A percentile compares a stretch with the other conserved stretches of the same genome.
phyloP scores from a whole-genome alignment of 2,329 filamentous ascomycete species.

The Chaetomium sp. region DNA sequence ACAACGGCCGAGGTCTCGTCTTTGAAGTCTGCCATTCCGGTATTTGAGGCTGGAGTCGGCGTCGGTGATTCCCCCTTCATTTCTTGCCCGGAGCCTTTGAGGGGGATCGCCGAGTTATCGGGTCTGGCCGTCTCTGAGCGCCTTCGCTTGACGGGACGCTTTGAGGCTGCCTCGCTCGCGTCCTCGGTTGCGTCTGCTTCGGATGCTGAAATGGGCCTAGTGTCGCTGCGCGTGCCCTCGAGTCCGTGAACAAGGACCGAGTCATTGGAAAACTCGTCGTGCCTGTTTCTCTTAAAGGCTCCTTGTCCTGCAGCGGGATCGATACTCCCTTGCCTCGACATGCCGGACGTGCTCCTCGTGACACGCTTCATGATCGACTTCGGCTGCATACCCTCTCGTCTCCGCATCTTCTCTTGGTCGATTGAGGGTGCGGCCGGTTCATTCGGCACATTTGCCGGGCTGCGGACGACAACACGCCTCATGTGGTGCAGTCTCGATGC shows the following conservation, averaged over 20 bases:
- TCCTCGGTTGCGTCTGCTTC: background rate
- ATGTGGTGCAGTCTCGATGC: constrained; percentile 14
- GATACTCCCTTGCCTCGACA: background rate
- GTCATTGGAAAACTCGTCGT: background rate
- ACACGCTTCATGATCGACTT: constrained; percentile 35
- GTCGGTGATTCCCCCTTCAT: background rate
- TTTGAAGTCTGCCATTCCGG: background rate
- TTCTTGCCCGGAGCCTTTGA: background rate
- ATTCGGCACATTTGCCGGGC: constrained; percentile 29
- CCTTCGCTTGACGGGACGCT: constrained; percentile 7
- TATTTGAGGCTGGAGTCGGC: background rate
- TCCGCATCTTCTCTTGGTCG: constrained; percentile 33
- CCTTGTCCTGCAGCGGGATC: background rate
- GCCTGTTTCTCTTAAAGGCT: background rate
- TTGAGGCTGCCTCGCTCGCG: background rate
- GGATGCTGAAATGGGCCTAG: background rate
- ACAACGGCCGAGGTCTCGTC: background rate
- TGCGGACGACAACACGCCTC: constrained; percentile 33
- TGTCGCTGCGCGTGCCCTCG: background rate
- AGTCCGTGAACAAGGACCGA: background rate
- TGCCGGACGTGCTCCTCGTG: constrained; percentile 22
- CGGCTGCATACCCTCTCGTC: constrained; percentile 30
- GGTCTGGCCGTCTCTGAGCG: constrained; percentile 8
- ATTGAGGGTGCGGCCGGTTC: constrained; percentile 30
- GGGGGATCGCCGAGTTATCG: background rate